Conservation (phyloP, 768 basidiomycete species). For the Lentinula boryana region DNA sequence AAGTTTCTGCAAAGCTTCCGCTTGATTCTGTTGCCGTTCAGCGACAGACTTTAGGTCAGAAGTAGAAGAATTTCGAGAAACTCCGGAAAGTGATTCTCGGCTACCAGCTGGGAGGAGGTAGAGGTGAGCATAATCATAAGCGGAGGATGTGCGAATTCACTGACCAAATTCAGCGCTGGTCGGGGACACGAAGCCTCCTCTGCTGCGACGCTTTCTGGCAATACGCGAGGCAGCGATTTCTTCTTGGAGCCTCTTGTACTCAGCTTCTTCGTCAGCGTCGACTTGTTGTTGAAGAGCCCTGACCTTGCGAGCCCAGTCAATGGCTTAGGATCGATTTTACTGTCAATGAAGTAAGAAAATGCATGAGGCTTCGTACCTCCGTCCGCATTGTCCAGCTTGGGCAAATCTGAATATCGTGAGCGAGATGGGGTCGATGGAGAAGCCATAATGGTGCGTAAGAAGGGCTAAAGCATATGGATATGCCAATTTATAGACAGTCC, state of each 20-base stretch:
- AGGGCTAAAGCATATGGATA: background rate
- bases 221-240: slow-evolving; percentile 53
- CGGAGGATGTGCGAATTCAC: slow-evolving; percentile 17
- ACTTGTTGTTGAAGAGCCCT: slow-evolving; percentile 76
- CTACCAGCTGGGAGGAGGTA: slow-evolving; percentile 8
- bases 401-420: slow-evolving; percentile 22
- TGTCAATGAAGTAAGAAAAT: background rate
- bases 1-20: slow-evolving; percentile 41
- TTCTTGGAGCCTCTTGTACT: slow-evolving; percentile 62
- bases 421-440: background rate
- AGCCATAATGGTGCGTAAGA: background rate
- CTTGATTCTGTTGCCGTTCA: slow-evolving; percentile 37
- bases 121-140: background rate
- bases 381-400: slow-evolving; percentile 43
- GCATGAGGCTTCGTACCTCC: slow-evolving; percentile 30
- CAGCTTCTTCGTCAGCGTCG: slow-evolving; percentile 75
- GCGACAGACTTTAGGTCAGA: slow-evolving; percentile 12
- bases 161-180: slow-evolving; percentile 42
- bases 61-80: slow-evolving; percentile 14
- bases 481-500: background rate
- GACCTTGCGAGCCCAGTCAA: slow-evolving; percentile 50
- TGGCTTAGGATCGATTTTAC: background rate
- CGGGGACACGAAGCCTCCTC: slow-evolving; percentile 30
- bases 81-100: slow-evolving; percentile 17
- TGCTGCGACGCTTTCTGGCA: slow-evolving; percentile 44